Evolutionary conservation across 495 filamentous ascomycete species (phyloP), one percentile per base, ranked within the genome.

Genomic region (Talaromyces stipitatus): DNA sequence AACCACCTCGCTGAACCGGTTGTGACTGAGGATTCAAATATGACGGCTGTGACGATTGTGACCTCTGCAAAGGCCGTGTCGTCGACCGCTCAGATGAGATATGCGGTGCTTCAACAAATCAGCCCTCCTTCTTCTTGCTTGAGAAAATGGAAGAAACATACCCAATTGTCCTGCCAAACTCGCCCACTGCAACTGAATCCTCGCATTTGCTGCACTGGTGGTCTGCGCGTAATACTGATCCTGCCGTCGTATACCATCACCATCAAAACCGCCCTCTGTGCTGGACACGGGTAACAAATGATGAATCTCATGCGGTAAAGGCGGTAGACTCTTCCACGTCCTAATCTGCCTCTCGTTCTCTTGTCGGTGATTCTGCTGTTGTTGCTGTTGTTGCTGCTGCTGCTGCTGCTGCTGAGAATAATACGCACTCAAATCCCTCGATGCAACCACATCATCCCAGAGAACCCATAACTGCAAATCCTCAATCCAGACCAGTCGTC

Each of bases 401-500:
- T 20, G 45, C 10, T 48, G 45, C 20, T 26, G 45, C 20, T 26
- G 45, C 12, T 26, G 45, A 4, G 45, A 26, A 20, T 48, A 48
- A 48, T 48, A 26, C 2, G 20, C 45, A 20, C 45, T 18, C 12
- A 48, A 20, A 27, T 23, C 20, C 6, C 24, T 18, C 6, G 48
- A 27, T 12, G 48, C 48, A 9, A 29, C 48, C 1, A 51, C n/a
- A 7, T 51, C 48, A 14, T 51, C 48, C 48, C 48, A 51, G 9
- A 61, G 55, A 8, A 59, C 24, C 61, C 61, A 63, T 26, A 55
- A n/a, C 27, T 61, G 23, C 50, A 58, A 48, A n/a, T 61, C 55
- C 22, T 63, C 61, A 8, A 56, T 51, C 61, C 61, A 63, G 18
- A 61, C 33, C 4, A 63, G 52, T 3, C 55, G 58, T n/a, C 55